phyloP scores from a whole-genome alignment of 176 grass and related monocot species.

The Triticum dicoccoides region DNA sequence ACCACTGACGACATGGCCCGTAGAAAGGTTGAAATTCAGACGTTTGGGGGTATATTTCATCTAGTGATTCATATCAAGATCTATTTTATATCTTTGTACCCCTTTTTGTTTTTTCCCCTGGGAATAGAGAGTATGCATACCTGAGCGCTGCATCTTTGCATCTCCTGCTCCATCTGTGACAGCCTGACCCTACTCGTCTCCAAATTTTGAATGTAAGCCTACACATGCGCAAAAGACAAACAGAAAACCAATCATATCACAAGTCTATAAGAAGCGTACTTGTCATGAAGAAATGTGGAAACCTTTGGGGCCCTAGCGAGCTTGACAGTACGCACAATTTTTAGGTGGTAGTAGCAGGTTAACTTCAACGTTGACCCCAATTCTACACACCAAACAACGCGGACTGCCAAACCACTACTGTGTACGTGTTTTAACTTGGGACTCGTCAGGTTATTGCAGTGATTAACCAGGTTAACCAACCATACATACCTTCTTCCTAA shows the following conservation, averaged over 20 bases:
- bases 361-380: neutral
- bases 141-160: slow-evolving; percentile 48
- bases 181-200: slow-evolving; percentile 67
- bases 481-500: slow-evolving; percentile 38
- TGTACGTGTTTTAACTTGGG: neutral
- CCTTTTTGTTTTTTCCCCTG: no score
- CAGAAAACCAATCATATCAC: neutral
- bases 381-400: neutral
- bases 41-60: neutral
- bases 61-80: neutral
- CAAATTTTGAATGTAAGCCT: slow-evolving; percentile 75
- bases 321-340: neutral
- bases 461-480: neutral
- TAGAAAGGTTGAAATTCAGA: neutral
- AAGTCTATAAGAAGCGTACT: slow-evolving; percentile 4
- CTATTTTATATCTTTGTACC: neutral
- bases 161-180: slow-evolving; percentile 55
- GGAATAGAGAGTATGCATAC: neutral
- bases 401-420: neutral
- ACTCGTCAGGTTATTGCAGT: neutral
- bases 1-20: no score
- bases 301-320: neutral
- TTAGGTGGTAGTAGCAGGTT: slow-evolving; percentile 16
- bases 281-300: slow-evolving; percentile 20
- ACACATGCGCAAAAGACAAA: neutral